phyloP scores from a whole-genome alignment of 164 flowering plant genomes.

The Saururus chinensis region DNA sequence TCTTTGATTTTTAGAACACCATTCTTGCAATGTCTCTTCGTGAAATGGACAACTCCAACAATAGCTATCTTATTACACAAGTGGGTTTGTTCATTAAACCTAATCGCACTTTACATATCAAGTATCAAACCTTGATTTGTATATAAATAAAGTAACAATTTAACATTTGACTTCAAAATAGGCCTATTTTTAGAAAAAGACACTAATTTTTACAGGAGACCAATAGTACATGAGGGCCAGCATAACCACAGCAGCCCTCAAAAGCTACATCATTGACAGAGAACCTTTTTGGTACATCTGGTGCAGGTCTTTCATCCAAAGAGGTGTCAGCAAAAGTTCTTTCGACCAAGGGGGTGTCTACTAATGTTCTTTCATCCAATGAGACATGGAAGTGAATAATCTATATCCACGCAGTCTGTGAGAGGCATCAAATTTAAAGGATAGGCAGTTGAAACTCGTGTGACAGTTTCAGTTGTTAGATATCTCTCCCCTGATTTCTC shows the following conservation, averaged over 20 bases:
- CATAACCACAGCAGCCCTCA: conserved; percentile 26
- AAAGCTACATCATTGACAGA: no score
- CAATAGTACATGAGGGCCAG: conserved; percentile 46
- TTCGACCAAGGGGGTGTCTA: conserved; percentile 12
- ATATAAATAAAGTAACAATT: no score
- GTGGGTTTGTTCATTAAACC: no score
- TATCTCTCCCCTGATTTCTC: conserved; percentile 1
- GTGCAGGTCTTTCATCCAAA: conserved; percentile 26
- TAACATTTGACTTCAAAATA: no score
- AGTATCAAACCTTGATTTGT: no score
- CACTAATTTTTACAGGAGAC: conserved; percentile 33
- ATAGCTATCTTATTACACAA: no score
- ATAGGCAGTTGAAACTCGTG: conserved; percentile 14
- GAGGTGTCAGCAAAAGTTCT: background rate
- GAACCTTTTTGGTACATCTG: conserved; percentile 19
- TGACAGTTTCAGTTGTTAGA: conserved; percentile 14
- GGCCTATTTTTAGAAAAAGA: no score
- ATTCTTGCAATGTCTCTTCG: no score
- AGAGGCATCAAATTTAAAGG: conserved; percentile 43
- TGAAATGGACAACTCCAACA: no score
- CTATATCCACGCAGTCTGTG: conserved; percentile 24
- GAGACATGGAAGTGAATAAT: conserved; percentile 17
- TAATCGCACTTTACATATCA: no score
- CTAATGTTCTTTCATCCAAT: no score
- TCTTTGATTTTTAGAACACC: no score